Conservation (phyloP, 176 grass and related monocot genomes). For the Saccharum officinarum region DNA sequence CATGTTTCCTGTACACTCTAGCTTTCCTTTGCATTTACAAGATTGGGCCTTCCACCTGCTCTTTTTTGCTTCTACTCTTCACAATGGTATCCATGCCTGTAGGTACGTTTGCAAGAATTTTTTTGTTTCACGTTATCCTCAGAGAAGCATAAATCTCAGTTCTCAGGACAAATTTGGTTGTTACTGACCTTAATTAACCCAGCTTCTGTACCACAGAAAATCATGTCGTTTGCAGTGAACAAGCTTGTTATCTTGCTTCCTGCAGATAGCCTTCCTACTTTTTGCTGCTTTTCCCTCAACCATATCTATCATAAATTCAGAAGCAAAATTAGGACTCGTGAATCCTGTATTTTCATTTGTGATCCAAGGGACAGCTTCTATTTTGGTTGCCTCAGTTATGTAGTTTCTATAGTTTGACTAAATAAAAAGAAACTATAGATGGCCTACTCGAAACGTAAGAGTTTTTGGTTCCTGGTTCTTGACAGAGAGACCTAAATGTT, state of each 20-base stretch:
- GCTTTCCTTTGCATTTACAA: slow-evolving; percentile 51
- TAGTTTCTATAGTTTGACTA: not conserved
- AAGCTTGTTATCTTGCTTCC: slow-evolving; percentile 88
- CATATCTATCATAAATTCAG: slow-evolving; percentile 64
- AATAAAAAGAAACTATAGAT: not conserved
- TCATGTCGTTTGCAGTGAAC: slow-evolving; percentile 73
- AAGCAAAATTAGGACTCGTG: slow-evolving; percentile 21
- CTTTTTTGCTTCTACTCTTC: not conserved
- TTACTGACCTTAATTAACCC: slow-evolving; percentile 78
- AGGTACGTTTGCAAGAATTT: slow-evolving; percentile 5
- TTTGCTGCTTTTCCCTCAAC: slow-evolving; percentile 91
- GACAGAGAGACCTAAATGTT: not conserved
- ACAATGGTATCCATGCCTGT: slow-evolving; percentile 61
- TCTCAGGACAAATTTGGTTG: not conserved
- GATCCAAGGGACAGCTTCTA: not conserved
- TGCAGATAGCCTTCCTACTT: slow-evolving; percentile 82
- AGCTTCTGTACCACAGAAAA: slow-evolving; percentile 84
- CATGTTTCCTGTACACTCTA: slow-evolving; percentile 37
- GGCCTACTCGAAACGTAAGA: not conserved
- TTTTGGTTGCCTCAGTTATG: not conserved
- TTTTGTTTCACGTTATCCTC: not conserved
- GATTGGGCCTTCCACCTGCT: slow-evolving; percentile 3
- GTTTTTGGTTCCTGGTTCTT: slow-evolving; percentile 6
- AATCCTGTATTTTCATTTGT: slow-evolving; percentile 16
- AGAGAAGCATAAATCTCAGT: not conserved